Percentiles rank a stretch among this genome's conserved stretches.
These are phyloP conservation scores for Hawksworthiomyces lignivorus DNA, from an alignment of 2,329 filamentous ascomycete species.

Conservation along the genomic window DNA sequence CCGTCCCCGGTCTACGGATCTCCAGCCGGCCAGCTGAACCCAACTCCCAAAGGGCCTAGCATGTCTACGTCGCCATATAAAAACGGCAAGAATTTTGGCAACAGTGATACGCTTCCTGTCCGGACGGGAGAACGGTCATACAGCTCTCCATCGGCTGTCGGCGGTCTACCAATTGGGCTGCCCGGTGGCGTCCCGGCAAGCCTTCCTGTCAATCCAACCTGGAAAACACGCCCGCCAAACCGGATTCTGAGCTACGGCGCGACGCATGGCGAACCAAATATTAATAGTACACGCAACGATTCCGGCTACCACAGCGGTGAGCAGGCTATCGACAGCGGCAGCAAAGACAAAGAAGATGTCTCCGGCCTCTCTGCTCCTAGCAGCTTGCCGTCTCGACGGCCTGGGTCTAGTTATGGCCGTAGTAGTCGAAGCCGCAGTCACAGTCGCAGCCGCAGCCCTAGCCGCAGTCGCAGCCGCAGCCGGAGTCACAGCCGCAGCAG, in stretches of 20 bases:
- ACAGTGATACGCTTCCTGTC: too few relatives aligned
- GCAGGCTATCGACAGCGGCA: too few relatives aligned
- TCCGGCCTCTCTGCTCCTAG: background rate
- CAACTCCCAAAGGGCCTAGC: background rate
- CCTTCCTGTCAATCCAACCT: constrained; percentile 4
- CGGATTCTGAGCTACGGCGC: constrained; percentile 6
- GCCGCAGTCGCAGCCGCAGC: constrained; percentile 1
- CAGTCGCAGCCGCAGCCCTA: constrained; percentile 8
- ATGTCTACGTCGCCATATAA: background rate
- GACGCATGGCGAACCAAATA: too few relatives aligned
- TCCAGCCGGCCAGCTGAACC: background rate
- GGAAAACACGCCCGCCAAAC: constrained; percentile 5
- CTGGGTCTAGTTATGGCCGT: background rate
- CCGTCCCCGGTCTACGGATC: constrained; percentile 5
- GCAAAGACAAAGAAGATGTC: background rate
- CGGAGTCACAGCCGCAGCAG: background rate
- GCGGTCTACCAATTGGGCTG: background rate
- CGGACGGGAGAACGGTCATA: background rate
- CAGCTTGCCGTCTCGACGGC: constrained; percentile 4
- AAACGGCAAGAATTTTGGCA: background rate
- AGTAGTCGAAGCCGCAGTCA: constrained; percentile 1
- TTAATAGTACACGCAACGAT: background rate
- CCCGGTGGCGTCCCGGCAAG: constrained; percentile 3
- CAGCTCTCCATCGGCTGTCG: background rate
- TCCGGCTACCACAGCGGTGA: too few relatives aligned